Conservation (phyloP, 1,139 yeast species). For the Kazachstania sp. region DNA sequence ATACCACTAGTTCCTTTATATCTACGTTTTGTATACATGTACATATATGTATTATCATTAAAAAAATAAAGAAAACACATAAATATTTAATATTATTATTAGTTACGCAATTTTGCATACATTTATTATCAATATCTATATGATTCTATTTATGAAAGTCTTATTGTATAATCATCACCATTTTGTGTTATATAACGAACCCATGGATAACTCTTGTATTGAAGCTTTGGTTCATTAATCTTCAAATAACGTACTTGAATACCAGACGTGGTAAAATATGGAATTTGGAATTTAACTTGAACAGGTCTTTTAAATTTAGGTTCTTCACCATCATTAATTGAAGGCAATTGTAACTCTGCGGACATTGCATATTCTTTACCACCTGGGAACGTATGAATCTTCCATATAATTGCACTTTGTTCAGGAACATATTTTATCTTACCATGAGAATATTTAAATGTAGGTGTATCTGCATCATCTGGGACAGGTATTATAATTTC, state of each 20-base stretch:
- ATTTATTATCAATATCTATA: not conserved
- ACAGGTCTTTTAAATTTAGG: conserved; percentile 61
- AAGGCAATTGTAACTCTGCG: conserved; percentile 86
- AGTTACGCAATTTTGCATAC: not conserved
- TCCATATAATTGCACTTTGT: conserved; percentile 79
- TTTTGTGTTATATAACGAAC: conserved; percentile 90
- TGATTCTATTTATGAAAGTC: conserved; percentile 30
- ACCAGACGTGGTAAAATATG: conserved; percentile 96
- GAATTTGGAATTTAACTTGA: conserved; percentile 86
- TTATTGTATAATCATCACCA: conserved; percentile 88
- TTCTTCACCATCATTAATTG: conserved; percentile 51
- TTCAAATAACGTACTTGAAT: conserved; percentile 90
- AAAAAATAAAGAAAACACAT: too few relatives aligned
- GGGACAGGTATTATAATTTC: conserved; percentile 90
- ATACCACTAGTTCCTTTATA: too few relatives aligned
- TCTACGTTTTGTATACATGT: too few relatives aligned
- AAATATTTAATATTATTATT: too few relatives aligned
- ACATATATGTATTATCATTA: too few relatives aligned
- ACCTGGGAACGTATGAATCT: conserved; percentile 86
- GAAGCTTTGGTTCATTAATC: conserved; percentile 89
- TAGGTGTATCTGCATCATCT: conserved; percentile 94
- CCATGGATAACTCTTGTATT: conserved; percentile 96
- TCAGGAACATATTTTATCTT: conserved; percentile 86
- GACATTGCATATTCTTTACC: conserved; percentile 87
- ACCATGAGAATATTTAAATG: conserved; percentile 77